Base-by-base conservation (phyloP, 352 stramenopile species). In the Globisporangium rhizosaccharum region DNA sequence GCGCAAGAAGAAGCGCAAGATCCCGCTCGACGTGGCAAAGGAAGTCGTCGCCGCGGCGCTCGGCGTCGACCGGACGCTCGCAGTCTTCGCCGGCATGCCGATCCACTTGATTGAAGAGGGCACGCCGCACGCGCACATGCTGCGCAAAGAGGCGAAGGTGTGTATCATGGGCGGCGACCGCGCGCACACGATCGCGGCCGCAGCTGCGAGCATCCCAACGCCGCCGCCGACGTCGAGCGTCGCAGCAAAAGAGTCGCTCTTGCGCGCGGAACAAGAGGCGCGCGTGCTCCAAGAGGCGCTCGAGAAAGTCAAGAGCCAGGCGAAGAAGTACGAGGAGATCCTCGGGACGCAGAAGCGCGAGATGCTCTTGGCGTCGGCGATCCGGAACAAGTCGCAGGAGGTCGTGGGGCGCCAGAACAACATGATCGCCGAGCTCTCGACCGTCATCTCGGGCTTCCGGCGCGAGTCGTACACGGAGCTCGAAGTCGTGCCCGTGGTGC, bases 291-390 rank as follows among this genome's bases (percentile, higher is more conserved):
- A 90, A 59, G 85, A 94, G 36, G 85, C 85, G 46, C 66, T 94
- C 23, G 76, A 94, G 57, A 90, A 88, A 52, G 77, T 94, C 39
- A 91, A 94, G 63, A 80, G 66, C 47, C 82, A 94, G 51, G 85
- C 85, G 2, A 89, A 89, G 57, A 89, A 90, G 57, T 94, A 94
- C 68, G 85, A 94, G 69, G 75, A 88, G 51, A 84, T 88, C 20
- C 59, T 94, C 15, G 79, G 87, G 56, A 62, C 73, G 25, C 82
- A 94, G 61, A 86, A 88, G 28, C 67, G 71, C 2, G 82, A 92
- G 53, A 69, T 75, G 52, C 71, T 94, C 51, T 56, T 94, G 41
- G 81, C 75, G 17, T 67, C 85, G 33, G 85, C 85, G n/a, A 87
- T 76, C 42, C 69, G 66, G 26, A 75, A 90, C 72, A 92, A 92